Percentiles rank a stretch among this genome's conserved stretches.
These are phyloP conservation scores for Sporothrix variecibatus DNA, from an alignment of 2,329 filamentous ascomycete genomes.

Conservation along the genomic window DNA sequence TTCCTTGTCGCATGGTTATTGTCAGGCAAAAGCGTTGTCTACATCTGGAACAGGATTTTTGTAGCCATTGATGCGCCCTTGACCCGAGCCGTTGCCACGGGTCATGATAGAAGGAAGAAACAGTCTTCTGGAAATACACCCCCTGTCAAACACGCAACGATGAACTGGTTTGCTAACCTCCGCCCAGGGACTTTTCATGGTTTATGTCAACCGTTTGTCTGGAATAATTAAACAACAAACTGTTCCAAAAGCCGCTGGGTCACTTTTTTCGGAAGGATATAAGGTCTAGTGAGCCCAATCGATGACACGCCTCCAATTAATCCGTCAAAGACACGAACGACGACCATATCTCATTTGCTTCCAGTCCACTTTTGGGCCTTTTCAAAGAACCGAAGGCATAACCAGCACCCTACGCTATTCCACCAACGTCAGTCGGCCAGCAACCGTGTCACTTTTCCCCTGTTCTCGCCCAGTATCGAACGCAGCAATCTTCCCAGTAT, in stretches of 20 bases:
- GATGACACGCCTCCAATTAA: conserved; percentile 6
- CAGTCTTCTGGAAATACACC: not conserved
- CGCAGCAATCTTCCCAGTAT: not conserved
- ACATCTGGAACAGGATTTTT: not conserved
- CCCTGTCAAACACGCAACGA: not conserved
- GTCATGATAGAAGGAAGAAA: not conserved
- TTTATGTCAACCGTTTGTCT: not conserved
- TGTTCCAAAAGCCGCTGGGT: not conserved
- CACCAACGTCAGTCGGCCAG: not conserved
- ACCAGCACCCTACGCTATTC: not conserved
- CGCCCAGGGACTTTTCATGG: not conserved
- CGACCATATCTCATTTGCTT: not conserved
- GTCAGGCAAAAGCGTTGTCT: not conserved
- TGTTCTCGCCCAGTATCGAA: not conserved
- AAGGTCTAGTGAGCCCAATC: conserved; percentile 4
- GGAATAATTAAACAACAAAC: not conserved
- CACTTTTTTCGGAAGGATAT: not conserved
- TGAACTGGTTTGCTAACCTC: not conserved
- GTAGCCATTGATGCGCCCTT: not conserved
- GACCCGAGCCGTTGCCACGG: conserved; percentile 18
- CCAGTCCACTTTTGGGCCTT: not conserved
- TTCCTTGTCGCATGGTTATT: not conserved
- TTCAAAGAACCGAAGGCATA: no score
- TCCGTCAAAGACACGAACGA: not conserved
- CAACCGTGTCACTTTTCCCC: not conserved